Percentiles rank a stretch among this genome's conserved stretches.
Evolutionary conservation across 1,139 yeast species (phyloP).

Genomic region (Sporopachydermia cereana): DNA sequence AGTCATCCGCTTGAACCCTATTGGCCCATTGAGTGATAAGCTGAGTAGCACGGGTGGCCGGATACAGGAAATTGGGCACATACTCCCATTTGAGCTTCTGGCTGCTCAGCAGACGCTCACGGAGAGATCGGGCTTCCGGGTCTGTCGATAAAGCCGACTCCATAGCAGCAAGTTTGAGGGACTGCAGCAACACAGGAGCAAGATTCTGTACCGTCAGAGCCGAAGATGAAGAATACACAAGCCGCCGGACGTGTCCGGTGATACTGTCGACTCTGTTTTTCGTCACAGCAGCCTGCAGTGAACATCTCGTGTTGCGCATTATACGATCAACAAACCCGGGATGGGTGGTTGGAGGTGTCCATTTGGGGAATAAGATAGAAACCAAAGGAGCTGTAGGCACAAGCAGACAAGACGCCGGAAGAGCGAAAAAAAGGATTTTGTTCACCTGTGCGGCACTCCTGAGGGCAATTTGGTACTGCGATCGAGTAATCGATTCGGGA

Average conservation of each 20-base stretch:
- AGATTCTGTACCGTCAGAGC: background rate
- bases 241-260: background rate
- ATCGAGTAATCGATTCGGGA: constrained; percentile 1
- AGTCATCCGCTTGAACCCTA: background rate
- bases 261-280: constrained; percentile 1
- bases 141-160: background rate
- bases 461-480: background rate
- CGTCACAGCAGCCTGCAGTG: background rate
- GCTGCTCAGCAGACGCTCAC: background rate
- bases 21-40: background rate
- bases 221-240: constrained; percentile 2
- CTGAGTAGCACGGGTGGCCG: background rate
- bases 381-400: background rate
- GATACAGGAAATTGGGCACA: background rate
- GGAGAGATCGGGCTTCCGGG: background rate
- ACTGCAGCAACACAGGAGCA: background rate
- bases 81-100: background rate
- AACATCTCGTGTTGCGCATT: background rate
- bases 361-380: background rate
- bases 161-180: background rate
- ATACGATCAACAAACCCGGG: background rate
- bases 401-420: background rate
- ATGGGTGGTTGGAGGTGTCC: background rate
- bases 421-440: background rate
- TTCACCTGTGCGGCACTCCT: background rate